Conservation (phyloP, 176 grass and related monocot species). For the Thalia dealbata region DNA sequence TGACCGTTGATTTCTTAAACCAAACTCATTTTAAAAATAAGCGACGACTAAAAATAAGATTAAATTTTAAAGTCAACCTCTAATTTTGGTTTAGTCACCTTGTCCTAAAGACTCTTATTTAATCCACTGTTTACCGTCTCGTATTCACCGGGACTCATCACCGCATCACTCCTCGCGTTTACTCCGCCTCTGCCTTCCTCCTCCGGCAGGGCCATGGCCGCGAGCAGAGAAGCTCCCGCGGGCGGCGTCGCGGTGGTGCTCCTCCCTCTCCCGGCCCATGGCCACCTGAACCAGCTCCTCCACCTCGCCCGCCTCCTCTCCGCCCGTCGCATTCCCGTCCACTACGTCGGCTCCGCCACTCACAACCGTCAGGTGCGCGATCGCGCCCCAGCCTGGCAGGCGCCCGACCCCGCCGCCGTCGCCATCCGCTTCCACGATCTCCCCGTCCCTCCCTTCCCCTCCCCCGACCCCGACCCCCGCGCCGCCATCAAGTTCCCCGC, state of each 20-base stretch:
- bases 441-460: background rate
- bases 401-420: background rate
- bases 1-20: no score
- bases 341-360: slow-evolving; percentile 16
- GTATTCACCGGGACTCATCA: background rate
- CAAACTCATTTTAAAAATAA: no score
- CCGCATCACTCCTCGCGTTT: background rate
- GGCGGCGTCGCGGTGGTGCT: background rate
- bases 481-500: slow-evolving; percentile 2
- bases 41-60: no score
- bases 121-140: no score
- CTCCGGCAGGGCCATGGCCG: background rate
- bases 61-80: no score
- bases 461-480: background rate
- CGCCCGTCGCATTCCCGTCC: slow-evolving; percentile 10
- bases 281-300: slow-evolving; percentile 16
- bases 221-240: background rate
- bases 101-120: no score
- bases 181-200: background rate
- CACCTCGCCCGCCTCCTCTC: slow-evolving; percentile 10
- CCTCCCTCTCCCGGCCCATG: background rate
- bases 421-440: background rate
- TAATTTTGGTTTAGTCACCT: no score
- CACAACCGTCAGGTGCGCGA: background rate
- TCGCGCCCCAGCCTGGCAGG: background rate